Evolutionary conservation across 148 eudicot genomes (phyloP), one percentile per base, ranked within the genome.

Genomic region (Selenicereus undatus): DNA sequence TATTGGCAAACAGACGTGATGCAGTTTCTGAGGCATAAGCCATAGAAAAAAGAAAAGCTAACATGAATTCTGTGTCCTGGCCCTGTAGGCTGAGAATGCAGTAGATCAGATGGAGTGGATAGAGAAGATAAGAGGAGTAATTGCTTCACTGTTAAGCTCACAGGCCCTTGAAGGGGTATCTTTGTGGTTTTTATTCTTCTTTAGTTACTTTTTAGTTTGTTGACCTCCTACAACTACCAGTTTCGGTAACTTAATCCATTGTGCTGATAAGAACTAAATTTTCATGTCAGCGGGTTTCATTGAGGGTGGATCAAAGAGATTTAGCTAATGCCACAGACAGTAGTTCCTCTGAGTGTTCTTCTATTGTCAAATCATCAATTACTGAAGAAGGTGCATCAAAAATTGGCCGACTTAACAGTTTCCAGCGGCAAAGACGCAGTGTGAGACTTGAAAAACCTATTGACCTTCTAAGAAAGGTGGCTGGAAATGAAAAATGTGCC

Each of bases 51-150:
- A 36, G 12, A 24, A 12, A 24, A 39, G 56, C 30, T 56, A 24
- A 66, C 27, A 27, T 66, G 27, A 17, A 66, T 66, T 26, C 32
- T 27, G 71, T 68, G 85, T 70, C 58, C 82, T 86, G 84, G 79
- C 78, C 21, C 35, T 84, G 86, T 87, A 95, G 99, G 99, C 99
- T 81, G 99, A 93, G 82, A 93, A 88, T 86, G 89, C 89, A 50
- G 58, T 86, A 76, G 99, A 95, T 69, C 97, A 91, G 84, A 86
- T 89, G 95, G 99, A 95, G 80, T 95, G 99, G 99, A 91, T 95
- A 79, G 97, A 93, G 70, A 95, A 92, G 80, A 95, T 95, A 85
- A 91, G 92, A 62, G 99, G 97, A 81, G 99, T 95, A 51, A 95
- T 95, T 87, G 81, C 97, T 73, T 91, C 94, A 20, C 83, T 95